These are phyloP conservation scores for Isatis lusitanica DNA, from an alignment of 441 rosid genomes.

Conservation along the genomic window DNA sequence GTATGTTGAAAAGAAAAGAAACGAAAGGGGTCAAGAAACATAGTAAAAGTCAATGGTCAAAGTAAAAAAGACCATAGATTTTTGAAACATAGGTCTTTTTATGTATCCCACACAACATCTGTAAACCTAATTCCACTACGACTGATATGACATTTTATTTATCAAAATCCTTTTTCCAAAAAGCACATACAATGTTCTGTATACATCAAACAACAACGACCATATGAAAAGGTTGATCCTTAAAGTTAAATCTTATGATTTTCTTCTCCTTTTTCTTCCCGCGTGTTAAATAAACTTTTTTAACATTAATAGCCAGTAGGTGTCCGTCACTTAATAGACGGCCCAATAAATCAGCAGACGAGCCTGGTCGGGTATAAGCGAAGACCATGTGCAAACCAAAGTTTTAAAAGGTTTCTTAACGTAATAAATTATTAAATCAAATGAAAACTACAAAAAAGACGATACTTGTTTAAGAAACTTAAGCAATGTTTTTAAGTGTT, in stretches of 20 bases:
- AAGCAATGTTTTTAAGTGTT: too few species aligned
- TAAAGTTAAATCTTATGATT: too few species aligned
- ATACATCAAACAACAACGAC: constrained; percentile 10
- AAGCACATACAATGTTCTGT: neutral
- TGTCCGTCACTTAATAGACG: neutral
- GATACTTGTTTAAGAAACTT: too few species aligned
- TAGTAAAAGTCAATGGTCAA: constrained; percentile 16
- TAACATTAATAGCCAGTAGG: too few species aligned
- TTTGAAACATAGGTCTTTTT: neutral
- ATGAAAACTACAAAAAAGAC: too few species aligned
- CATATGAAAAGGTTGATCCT: neutral
- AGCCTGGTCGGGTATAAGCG: neutral
- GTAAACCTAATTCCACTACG: constrained; percentile 2
- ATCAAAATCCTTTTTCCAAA: neutral
- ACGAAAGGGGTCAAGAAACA: neutral
- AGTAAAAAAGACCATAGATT: neutral
- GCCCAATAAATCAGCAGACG: neutral
- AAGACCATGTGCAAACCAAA: too few species aligned
- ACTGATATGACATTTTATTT: constrained; percentile 8
- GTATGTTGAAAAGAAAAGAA: neutral
- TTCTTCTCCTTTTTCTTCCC: neutral
- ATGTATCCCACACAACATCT: constrained; percentile 2
- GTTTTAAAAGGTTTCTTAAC: too few species aligned
- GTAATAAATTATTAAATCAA: too few species aligned
- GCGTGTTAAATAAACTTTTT: too few species aligned